These are phyloP conservation scores for Dysphania ambrosioides DNA, from an alignment of 148 eudicot species.

Conservation along the genomic window DNA sequence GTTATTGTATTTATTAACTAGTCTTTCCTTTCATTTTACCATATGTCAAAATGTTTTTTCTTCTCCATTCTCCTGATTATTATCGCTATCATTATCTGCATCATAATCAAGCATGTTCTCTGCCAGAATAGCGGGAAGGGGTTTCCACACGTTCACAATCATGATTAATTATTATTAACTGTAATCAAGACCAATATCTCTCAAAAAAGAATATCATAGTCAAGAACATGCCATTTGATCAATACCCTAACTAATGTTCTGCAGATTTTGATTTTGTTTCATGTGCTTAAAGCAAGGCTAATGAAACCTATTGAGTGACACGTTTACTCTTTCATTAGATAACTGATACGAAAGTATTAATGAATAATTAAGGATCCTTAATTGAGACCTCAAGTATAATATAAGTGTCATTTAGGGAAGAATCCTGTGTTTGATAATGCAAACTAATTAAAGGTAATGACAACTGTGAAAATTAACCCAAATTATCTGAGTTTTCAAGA, in stretches of 20 bases:
- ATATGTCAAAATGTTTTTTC: neutral
- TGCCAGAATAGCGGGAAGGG: constrained; percentile 21
- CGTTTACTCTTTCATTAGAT: neutral
- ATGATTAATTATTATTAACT: constrained; percentile 1
- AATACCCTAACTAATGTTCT: neutral
- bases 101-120: constrained; percentile 32
- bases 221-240: neutral
- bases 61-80: neutral
- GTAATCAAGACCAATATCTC: no score
- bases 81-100: constrained; percentile 7
- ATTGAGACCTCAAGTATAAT: neutral
- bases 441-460: no score
- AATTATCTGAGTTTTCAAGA: no score
- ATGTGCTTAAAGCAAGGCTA: neutral
- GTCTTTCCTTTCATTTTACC: neutral
- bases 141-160: constrained; percentile 27
- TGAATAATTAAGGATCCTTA: neutral
- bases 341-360: neutral
- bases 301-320: neutral
- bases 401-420: no score
- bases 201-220: no score
- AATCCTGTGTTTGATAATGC: neutral
- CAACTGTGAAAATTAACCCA: no score
- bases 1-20: neutral
- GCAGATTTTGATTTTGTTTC: no score